These are phyloP conservation scores for Musa beccarii DNA, from an alignment of 176 grass and related monocot genomes.

Conservation along the genomic window DNA sequence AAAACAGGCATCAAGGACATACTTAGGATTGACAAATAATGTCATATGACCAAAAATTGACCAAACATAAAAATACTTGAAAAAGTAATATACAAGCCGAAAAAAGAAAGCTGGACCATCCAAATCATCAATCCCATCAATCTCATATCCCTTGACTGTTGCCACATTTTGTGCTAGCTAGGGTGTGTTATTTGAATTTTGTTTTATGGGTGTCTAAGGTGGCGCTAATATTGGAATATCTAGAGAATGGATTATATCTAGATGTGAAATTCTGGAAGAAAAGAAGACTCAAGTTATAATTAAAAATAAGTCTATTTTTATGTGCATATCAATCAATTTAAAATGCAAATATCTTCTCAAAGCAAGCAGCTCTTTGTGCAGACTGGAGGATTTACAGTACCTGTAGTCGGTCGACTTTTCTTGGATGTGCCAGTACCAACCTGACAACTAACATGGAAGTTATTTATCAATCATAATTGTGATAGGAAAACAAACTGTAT, in stretches of 20 bases:
- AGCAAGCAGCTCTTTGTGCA: background rate
- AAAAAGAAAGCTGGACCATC: too few relatives aligned
- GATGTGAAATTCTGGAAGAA: background rate
- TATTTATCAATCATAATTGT: background rate
- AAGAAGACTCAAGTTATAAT: background rate
- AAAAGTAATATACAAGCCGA: too few relatives aligned
- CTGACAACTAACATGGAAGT: slow-evolving; percentile 27
- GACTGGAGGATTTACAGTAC: slow-evolving; percentile 12
- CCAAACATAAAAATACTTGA: too few relatives aligned
- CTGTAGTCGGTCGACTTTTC: slow-evolving; percentile 51
- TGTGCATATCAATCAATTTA: background rate
- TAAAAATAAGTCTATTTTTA: background rate
- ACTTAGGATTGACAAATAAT: too few relatives aligned
- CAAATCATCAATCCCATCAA: too few relatives aligned
- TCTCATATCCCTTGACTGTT: background rate
- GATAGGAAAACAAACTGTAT: too few relatives aligned
- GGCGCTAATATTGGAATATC: background rate
- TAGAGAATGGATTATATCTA: background rate
- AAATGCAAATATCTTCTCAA: background rate
- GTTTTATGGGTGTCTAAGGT: background rate
- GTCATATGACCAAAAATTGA: too few relatives aligned
- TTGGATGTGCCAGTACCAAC: slow-evolving; percentile 38
- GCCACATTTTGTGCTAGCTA: background rate
- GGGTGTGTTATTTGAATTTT: background rate
- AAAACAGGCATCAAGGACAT: too few relatives aligned